Evolutionary conservation across 140 eudicot genomes (phyloP), one percentile per base, ranked within the genome.

Genomic region (Anethum foeniculum): DNA sequence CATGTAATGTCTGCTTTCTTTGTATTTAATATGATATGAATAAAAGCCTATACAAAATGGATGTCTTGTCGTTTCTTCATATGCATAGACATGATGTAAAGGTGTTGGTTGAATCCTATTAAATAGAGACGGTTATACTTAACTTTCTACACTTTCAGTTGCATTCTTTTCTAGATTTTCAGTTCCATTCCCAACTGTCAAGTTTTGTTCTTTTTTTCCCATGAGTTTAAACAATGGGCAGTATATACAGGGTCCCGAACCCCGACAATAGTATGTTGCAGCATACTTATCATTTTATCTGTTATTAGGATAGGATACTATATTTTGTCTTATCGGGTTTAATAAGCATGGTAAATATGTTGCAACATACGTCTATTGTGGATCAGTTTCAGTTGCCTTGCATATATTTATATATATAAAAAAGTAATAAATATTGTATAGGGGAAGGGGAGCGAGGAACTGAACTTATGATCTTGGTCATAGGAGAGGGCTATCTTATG

Each of bases 71-170:
- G 21, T 75, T 47, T 47, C 62, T 49, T 75, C 62, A 14, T 47
- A 34, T 28, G 34, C 60, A 27, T 27, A n/a, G 62, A 32, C 62
- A 75, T 47, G 62, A 19, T 75, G 60, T 28, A 75, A 75, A 13
- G 52, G 27, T 75, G 79, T 75, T 75, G 79, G 79, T 75, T 46
- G 64, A 36, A 15, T 75, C 21, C n/a, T 75, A 44, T 75, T 75
- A 46, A 75, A 47, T 75, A 25, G 41, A 47, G 58, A 75, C 79
- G 2, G 79, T 75, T 75, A 47, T 75, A 62, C 71, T 27, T 18
- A 75, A 48, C 16, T 30, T 47, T 15, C 36, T 75, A 19, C 64
- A 47, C 41, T 75, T 75, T 75, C 44, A 47, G 79, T 75, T 75
- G 62, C 27, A 25, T 46, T 75, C 64, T 43, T 25, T 47, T 15